Percentiles rank a stretch among this genome's conserved stretches.
Evolutionary conservation across 768 basidiomycete genomes (phyloP).

Genomic region (Tulasnella sp.): DNA sequence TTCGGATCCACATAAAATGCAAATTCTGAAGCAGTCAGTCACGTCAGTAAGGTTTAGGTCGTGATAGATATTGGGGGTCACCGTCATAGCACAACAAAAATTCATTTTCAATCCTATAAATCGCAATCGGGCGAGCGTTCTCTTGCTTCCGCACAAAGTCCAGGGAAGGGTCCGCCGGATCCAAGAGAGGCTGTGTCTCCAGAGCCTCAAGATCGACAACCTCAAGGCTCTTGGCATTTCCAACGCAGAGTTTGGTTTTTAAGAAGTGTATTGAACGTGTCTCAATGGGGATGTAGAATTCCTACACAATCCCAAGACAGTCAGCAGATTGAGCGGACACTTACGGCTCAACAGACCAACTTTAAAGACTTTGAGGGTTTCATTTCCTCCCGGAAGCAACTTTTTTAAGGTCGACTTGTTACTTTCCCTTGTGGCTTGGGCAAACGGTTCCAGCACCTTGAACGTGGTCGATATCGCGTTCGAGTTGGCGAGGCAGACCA

Average conservation of each 20-base stretch:
- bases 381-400: slow-evolving; percentile 88
- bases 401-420: slow-evolving; percentile 93
- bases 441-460: slow-evolving; percentile 94
- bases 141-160: slow-evolving; percentile 92
- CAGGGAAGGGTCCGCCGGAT: slow-evolving; percentile 83
- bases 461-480: slow-evolving; percentile 94
- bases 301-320: slow-evolving; percentile 46
- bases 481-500: slow-evolving; percentile 96
- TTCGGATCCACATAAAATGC: slow-evolving; percentile 98
- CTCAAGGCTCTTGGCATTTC: slow-evolving; percentile 95
- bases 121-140: slow-evolving; percentile 87
- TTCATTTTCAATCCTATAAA: slow-evolving; percentile 94
- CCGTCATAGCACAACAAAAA: slow-evolving; percentile 98
- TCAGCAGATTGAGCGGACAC: background rate
- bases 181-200: slow-evolving; percentile 93
- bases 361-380: slow-evolving; percentile 87
- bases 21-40: slow-evolving; percentile 62
- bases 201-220: slow-evolving; percentile 96
- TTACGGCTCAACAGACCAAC: slow-evolving; percentile 41
- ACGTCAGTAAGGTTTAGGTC: background rate
- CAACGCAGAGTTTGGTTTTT: slow-evolving; percentile 95
- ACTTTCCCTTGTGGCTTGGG: slow-evolving; percentile 72
- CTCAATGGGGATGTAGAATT: slow-evolving; percentile 98
- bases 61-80: slow-evolving; percentile 39
- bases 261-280: slow-evolving; percentile 95